Conservation (phyloP, 768 basidiomycete genomes). For the Sistotremastrum suecicum region DNA sequence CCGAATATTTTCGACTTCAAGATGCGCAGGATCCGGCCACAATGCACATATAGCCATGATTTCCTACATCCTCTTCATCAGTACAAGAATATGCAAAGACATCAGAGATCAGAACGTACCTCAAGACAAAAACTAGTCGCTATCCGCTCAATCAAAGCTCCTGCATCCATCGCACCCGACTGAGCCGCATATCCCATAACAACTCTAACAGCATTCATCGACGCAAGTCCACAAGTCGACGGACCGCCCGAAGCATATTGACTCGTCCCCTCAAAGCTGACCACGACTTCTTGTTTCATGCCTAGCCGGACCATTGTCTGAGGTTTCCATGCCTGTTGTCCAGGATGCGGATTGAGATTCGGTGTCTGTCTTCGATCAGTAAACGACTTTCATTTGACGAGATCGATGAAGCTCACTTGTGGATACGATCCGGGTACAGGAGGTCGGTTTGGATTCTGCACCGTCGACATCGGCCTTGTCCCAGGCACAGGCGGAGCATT, state of each 20-base stretch:
- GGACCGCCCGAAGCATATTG: constrained; percentile 36
- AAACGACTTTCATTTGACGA: neutral
- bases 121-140: neutral
- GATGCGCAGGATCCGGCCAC: constrained; percentile 38
- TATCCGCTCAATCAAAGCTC: constrained; percentile 24
- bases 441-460: constrained; percentile 7
- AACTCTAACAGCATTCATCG: constrained; percentile 46
- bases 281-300: constrained; percentile 21
- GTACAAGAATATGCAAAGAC: neutral
- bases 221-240: constrained; percentile 54
- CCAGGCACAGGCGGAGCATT: too few relatives aligned
- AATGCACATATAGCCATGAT: constrained; percentile 38
- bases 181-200: constrained; percentile 24
- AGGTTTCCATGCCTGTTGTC: neutral
- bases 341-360: constrained; percentile 5
- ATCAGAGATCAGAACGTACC: neutral
- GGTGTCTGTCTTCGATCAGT: neutral
- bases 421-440: constrained; percentile 3
- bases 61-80: constrained; percentile 24
- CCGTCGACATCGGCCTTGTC: neutral
- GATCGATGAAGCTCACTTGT: constrained; percentile 4
- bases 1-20: constrained; percentile 44
- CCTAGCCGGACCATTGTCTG: too few relatives aligned
- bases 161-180: constrained; percentile 19
- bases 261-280: constrained; percentile 36